Conservation (phyloP, 352 stramenopile genomes). For the Phytophthora europaea region DNA sequence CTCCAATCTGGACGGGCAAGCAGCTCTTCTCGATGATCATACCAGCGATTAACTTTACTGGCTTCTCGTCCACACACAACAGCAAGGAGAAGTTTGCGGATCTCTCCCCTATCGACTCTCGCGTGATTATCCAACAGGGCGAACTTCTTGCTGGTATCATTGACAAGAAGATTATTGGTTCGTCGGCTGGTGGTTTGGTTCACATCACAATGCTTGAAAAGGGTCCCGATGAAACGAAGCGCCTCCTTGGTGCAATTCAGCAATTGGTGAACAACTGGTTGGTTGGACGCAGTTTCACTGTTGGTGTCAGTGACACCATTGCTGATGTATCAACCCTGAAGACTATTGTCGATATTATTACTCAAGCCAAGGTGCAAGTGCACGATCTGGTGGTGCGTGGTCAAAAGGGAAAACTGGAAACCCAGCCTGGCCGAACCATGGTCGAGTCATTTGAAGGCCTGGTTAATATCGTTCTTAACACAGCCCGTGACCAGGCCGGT, state of each 20-base stretch:
- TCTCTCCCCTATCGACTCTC: constrained; percentile 96
- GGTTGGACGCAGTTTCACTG: constrained; percentile 98
- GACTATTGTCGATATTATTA: constrained; percentile 99
- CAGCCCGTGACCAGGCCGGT: constrained; percentile 86
- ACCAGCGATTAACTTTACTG: constrained; percentile 97
- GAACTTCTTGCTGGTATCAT: constrained; percentile 98
- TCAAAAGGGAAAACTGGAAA: constrained; percentile 98
- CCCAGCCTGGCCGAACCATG: constrained; percentile 99
- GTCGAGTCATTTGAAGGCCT: constrained; percentile 99
- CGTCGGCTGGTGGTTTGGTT: constrained; percentile 96
- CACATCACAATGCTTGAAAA: constrained; percentile 97
- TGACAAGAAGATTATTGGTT: constrained; percentile 99
- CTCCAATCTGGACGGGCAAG: constrained; percentile 98
- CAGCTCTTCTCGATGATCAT: constrained; percentile 98
- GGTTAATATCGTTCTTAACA: constrained; percentile 97
- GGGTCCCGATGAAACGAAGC: constrained; percentile 90
- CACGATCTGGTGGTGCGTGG: constrained; percentile 97
- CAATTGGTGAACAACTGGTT: constrained; percentile 99
- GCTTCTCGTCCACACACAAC: constrained; percentile 96
- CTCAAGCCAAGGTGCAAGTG: constrained; percentile 97
- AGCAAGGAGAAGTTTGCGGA: constrained; percentile 90
- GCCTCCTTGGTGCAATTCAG: constrained; percentile 95
- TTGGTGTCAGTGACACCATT: constrained; percentile 99
- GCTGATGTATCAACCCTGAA: constrained; percentile 98
- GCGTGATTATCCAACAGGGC: constrained; percentile 98